Conservation (phyloP, 306 rosid genomes). For the Rosa lucieae region DNA sequence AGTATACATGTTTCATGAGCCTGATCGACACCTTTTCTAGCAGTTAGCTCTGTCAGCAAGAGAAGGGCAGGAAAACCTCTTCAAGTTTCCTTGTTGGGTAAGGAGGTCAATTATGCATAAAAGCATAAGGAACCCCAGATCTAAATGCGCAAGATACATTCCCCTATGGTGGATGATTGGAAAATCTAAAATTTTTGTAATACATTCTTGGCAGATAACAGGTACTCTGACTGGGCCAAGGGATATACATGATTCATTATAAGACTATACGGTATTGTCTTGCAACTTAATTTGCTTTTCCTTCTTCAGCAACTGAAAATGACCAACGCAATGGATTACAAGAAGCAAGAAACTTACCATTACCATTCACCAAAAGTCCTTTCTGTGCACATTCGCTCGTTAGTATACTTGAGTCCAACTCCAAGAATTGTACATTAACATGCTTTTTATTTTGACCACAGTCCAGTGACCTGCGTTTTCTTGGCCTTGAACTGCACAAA, state of each 20-base stretch:
- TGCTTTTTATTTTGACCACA: slow-evolving; percentile 48
- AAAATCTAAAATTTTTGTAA: not conserved
- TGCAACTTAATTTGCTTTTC: not conserved
- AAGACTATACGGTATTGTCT: not conserved
- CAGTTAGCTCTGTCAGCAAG: not conserved
- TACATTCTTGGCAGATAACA: not conserved
- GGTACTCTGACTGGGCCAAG: not conserved
- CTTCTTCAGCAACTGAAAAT: slow-evolving; percentile 5
- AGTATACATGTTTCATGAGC: not conserved
- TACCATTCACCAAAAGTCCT: slow-evolving; percentile 48
- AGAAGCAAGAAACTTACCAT: slow-evolving; percentile 42
- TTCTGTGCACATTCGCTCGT: slow-evolving; percentile 47
- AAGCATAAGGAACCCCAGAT: not conserved
- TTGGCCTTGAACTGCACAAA: slow-evolving; percentile 72
- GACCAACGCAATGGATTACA: not conserved
- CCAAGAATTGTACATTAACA: slow-evolving; percentile 70
- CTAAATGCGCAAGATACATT: not conserved
- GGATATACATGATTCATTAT: not conserved
- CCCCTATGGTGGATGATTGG: not conserved
- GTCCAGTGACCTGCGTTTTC: slow-evolving; percentile 38
- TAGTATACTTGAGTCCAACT: slow-evolving; percentile 62
- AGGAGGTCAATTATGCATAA: not conserved
- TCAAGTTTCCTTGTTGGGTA: not conserved
- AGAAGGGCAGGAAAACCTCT: slow-evolving; percentile 3
- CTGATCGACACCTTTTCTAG: not conserved